Base-by-base conservation (phyloP, 495 filamentous ascomycete genomes). In the Aspergillus homomorphus region DNA sequence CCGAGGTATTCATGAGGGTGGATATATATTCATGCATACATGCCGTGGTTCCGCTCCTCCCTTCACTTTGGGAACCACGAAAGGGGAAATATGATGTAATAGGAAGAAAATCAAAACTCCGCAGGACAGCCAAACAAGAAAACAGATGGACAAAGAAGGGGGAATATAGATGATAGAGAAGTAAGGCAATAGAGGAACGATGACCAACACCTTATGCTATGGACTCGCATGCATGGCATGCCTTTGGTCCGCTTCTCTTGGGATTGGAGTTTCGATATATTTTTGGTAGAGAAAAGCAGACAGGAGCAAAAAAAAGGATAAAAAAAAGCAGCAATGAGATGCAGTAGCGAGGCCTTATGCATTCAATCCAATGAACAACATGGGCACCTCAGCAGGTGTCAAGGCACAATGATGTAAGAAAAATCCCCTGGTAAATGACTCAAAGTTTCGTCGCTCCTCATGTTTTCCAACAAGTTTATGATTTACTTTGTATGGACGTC, bases 341-440 rank as follows among this genome's bases (percentile, higher is more conserved):
- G 48, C 48, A 30, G 19, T 30, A 28, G 48, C 33, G 15, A 38
- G 33, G 2, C 33, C 33, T 12, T 30, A 51, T 33, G 48, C 48
- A 56, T 41, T n/a, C 23, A 45, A 51, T 50, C 38, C 16, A 54
- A 21, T 38, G 28, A 57, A n/a, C 15, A 21, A 56, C 7, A 28
- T 4, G 26, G 26, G 26, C 26, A 28, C 26, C 10, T 12, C 33
- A 51, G 48, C 24, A 30, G 42, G 50, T 46, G 57, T 61, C 52
- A 64, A 57, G 23, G 56, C 33, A 38, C 4, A 38, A 14, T 60
- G 56, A 57, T 56, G 54, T 51, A 24, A 61, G 20, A 24, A 53
- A 64, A 52, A 56, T 62, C 48, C 56, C 58, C 59, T 45, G 28
- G 19, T 48, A 51, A 6, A 51, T 30, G 24, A 51, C 48, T 23